Evolutionary conservation across 83 land plant genomes (phyloP).

Genomic region (Thuja plicata): DNA sequence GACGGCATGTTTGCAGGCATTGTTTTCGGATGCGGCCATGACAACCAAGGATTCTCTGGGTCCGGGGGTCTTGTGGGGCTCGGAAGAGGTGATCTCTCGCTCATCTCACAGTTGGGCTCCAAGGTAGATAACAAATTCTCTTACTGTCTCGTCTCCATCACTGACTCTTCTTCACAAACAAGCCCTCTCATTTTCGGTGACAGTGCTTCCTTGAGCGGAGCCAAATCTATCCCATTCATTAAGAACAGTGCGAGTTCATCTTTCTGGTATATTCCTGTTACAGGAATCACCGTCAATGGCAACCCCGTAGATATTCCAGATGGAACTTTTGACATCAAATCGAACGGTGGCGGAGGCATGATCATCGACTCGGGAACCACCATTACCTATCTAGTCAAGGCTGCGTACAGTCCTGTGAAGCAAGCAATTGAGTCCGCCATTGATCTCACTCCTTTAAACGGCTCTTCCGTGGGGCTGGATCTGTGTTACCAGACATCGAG

Average conservation of each 20-base stretch:
- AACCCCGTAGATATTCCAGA: too few relatives aligned
- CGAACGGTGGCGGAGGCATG: background rate
- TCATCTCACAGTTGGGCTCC: too few relatives aligned
- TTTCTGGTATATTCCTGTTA: background rate
- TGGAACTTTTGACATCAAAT: background rate
- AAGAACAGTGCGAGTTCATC: background rate
- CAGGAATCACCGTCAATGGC: background rate
- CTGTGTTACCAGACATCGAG: background rate
- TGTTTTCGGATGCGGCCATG: too few relatives aligned
- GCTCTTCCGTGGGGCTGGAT: background rate
- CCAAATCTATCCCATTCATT: background rate
- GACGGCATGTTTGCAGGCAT: too few relatives aligned
- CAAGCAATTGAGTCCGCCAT: background rate
- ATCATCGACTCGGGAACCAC: background rate
- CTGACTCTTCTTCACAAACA: background rate
- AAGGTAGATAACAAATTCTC: too few relatives aligned
- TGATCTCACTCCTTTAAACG: background rate
- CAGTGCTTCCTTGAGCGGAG: background rate
- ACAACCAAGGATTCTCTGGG: too few relatives aligned
- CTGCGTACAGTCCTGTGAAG: background rate
- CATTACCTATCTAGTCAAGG: background rate
- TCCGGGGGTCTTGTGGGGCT: too few relatives aligned
- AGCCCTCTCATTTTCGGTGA: background rate
- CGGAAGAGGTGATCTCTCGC: too few relatives aligned
- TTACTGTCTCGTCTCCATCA: too few relatives aligned